Conservation (phyloP, 495 filamentous ascomycete species). For the Xylaria longipes region DNA sequence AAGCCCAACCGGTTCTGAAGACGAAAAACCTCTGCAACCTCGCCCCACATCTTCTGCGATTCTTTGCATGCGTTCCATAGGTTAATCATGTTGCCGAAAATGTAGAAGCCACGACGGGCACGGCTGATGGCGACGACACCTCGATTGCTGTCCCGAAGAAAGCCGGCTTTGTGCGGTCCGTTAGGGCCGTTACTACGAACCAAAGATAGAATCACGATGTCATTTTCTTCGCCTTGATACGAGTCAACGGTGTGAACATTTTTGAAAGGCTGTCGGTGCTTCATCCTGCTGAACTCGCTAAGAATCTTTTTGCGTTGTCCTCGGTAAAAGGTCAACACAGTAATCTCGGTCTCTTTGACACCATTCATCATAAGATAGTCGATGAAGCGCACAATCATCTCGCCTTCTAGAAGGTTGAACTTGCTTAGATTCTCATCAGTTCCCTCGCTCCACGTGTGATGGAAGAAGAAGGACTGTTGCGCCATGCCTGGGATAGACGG, state of each 20-base stretch:
- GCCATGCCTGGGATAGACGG: slow-evolving; percentile 79
- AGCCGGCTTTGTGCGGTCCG: slow-evolving; percentile 56
- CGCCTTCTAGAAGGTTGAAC: slow-evolving; percentile 74
- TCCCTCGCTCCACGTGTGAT: slow-evolving; percentile 72
- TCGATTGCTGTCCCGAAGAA: slow-evolving; percentile 76
- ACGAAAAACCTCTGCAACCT: slow-evolving; percentile 42
- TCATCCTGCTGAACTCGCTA: slow-evolving; percentile 53
- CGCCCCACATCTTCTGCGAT: slow-evolving; percentile 49
- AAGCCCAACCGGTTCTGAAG: slow-evolving; percentile 34
- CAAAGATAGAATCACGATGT: slow-evolving; percentile 81
- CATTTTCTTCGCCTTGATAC: slow-evolving; percentile 95
- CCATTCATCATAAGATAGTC: slow-evolving; percentile 76
- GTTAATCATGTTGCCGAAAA: slow-evolving; percentile 79
- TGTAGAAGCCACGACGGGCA: slow-evolving; percentile 82
- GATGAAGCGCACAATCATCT: slow-evolving; percentile 78
- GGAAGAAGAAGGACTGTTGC: slow-evolving; percentile 71
- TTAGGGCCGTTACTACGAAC: slow-evolving; percentile 65
- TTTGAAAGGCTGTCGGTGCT: slow-evolving; percentile 56
- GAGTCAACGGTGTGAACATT: slow-evolving; percentile 89
- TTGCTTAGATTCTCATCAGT: slow-evolving; percentile 70
- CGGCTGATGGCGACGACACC: slow-evolving; percentile 89
- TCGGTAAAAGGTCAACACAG: slow-evolving; percentile 89
- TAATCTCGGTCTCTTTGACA: slow-evolving; percentile 65
- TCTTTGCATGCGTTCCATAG: slow-evolving; percentile 47
- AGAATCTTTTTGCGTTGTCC: slow-evolving; percentile 77